Conservation (phyloP, 163 green algal species). For the Chlamydomonas reinhardtii region DNA sequence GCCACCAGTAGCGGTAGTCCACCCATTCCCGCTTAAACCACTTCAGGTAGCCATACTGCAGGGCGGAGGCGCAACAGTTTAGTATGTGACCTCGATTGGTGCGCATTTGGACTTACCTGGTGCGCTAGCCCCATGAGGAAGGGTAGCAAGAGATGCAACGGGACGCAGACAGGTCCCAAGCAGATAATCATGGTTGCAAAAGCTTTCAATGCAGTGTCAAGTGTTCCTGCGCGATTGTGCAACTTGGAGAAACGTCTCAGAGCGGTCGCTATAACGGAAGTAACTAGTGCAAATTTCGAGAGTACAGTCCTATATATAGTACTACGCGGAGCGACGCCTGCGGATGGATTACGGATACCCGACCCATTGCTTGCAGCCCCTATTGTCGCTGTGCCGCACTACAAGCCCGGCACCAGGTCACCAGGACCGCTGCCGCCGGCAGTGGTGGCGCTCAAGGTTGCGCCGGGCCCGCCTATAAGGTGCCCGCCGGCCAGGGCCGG, state of each 20-base stretch:
- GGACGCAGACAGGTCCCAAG: conserved; percentile 58
- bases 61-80: neutral
- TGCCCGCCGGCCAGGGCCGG: too few relatives aligned
- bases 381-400: too few relatives aligned
- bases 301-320: too few relatives aligned
- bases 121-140: conserved; percentile 56
- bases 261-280: too few relatives aligned
- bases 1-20: conserved; percentile 47
- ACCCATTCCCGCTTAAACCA: conserved; percentile 67
- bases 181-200: conserved; percentile 36
- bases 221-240: neutral
- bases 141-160: conserved; percentile 55
- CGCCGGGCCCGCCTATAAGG: too few relatives aligned
- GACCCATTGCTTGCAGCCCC: too few relatives aligned
- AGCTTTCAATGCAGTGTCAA: neutral
- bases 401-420: too few relatives aligned
- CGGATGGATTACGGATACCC: too few relatives aligned
- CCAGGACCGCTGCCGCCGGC: too few relatives aligned
- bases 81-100: neutral
- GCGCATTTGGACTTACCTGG: neutral
- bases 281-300: too few relatives aligned
- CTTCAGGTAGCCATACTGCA: conserved; percentile 55
- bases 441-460: too few relatives aligned
- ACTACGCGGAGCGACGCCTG: too few relatives aligned
- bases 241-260: neutral